Evolutionary conservation across 1,139 yeast genomes (phyloP), one percentile per base, ranked within the genome.

Genomic region (Meyerozyma sp.): DNA sequence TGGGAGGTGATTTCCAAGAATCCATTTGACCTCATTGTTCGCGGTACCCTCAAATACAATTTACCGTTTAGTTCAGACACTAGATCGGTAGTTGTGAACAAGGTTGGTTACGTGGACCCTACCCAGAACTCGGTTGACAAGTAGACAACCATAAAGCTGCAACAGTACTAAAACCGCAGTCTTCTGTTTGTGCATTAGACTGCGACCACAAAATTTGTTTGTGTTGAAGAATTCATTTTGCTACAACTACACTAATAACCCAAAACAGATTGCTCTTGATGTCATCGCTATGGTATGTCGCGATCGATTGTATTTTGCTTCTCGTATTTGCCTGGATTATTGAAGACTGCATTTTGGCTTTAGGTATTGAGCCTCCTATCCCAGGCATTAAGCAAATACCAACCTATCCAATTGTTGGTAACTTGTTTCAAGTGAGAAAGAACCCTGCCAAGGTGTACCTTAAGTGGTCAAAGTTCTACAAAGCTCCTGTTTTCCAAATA

Each of bases 11-110:
- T 93, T 16, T 81, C 86, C 21, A 79, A 81, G 50, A 81, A 88
- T 56, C 96, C 96, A 10, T 91, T 91, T 62, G 96, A 90, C 49
- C 68, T 91, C 54, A 85, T 90, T 25, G 73, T 91, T 2, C 73
- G 96, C 39, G 98, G 98, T 0, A 82, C 83, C 18, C 73, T 91
- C 61, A 81, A 79, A 59, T 91, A 93, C 62, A 79, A 77, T 44
- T 68, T 91, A 41, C 93, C 95, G 1, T 71, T 91, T 51, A 73
- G 80, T 39, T 70, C 70, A 42, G 71, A 71, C 14, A 68, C 69
- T 38, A 75, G 78, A 54, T 75, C 86, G 0, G 77, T 83, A 6
- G 80, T 82, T 5, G 82, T 86, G 18, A 81, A 82, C 47, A 81
- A 80, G 54, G 70, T 81, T 16, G 75, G 79, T 28, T 66, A 70